Evolutionary conservation across 192 early-diverging fungal species (phyloP), one percentile per base, ranked within the genome.

Genomic region (Phycomyces blakesleeanus): DNA sequence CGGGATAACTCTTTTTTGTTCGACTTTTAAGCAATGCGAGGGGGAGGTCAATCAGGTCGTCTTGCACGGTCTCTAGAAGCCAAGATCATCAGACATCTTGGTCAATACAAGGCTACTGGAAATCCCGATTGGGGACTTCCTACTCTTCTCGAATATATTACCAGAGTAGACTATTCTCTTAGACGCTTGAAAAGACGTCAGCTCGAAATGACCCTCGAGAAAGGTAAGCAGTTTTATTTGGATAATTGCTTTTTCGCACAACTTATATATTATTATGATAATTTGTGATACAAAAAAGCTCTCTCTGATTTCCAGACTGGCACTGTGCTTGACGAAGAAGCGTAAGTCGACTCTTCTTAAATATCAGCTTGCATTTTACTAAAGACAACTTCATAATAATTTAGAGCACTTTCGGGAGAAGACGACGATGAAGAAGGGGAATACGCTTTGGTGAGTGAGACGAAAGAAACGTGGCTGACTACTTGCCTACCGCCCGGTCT

Each of bases 111-210:
- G 26, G 59, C 55, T 3, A 58, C 59, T 42, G 68, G 68, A 16
- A 47, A 63, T 6, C 57, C 16, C 1, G 67, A 66, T 11, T 47
- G 66, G 20, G 52, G 50, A 7, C 40, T 51, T 0, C n/a, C 18
- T 0, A 47, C 61, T 9, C n/a, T 79, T 12, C 64, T 60, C 22
- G 61, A 74, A 40, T 75, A 78, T 57, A 56, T 72, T 34, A 69
- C 64, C 37, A 51, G 53, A 15, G 66, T 62, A 4, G 76, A 78
- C 54, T 37, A 54, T 18, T 67, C 62, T 9, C 63, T 78, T 26
- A 29, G 68, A 56, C 40, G 76, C 34, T 66, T 75, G 52, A 78
- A 75, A 51, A 78, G 72, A 44, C 24, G 51, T 1, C 76, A 78
- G 25, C 29, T 78, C 1, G 73, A 75, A 44, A 22, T 62, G 10